Base-by-base conservation (phyloP, 345 rosid species). In the Atalantia buxifolia region DNA sequence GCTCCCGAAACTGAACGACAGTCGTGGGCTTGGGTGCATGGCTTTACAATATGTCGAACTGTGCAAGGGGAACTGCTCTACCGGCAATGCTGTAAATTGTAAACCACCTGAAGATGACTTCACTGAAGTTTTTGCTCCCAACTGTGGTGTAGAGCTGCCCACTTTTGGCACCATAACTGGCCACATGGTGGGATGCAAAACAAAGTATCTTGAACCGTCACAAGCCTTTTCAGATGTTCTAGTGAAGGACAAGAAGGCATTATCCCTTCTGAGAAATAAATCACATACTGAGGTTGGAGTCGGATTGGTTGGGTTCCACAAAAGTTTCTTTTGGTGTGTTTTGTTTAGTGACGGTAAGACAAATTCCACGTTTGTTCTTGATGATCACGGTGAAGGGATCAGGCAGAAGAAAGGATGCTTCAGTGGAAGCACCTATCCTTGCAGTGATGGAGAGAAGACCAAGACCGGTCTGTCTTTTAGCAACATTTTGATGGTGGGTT, bases 21-120 rank as follows among this genome's bases (percentile, higher is more conserved):
- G 89, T 76, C 98, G 97, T 1, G 97, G 98, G 14, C 92, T 94
- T 19, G 98, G 93, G 69, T 94, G 98, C 86, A 90, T 92, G 88
- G 97, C 98, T 42, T 86, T 91, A 78, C 97, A 91, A 81, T 94
- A 90, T 81, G 90, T 80, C 31, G 89, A 88, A 77, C 61, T 77
- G 48, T 94, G 98, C 92, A 86, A 92, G 81, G 92, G 87, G 40
- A 86, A 88, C 86, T 91, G 96, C 93, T 85, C 82, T n/a, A 72
- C 66, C 62, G 83, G 86, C 84, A 82, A 83, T 19, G 83, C 87
- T 77, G 83, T 82, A 9, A 88, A 79, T 84, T 92, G 96, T 83
- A 83, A 86, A 35, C 96, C 90, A 61, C 83, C 92, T 9, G 94
- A 89, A 75, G 92, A 83, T 62, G 93, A 92, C 84, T 92, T 91